Base-by-base conservation (phyloP, 139 green algal species). In the Pleodorina starrii region DNA sequence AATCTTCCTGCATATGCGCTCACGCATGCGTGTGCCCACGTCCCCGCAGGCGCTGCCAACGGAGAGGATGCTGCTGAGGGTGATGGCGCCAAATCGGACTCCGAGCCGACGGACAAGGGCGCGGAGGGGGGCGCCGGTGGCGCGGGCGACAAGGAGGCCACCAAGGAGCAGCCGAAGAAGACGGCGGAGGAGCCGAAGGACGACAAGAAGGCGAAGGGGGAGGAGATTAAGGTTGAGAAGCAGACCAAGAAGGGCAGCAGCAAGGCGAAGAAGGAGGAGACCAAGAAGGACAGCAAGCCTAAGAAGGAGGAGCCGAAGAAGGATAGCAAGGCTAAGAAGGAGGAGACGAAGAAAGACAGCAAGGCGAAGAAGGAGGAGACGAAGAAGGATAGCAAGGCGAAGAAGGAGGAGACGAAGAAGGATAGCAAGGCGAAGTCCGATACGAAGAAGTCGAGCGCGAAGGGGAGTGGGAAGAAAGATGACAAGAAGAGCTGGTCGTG, bases 311-410 rank as follows among this genome's bases (percentile, higher is more conserved):
- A 35, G 5, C 46, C 57, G 46, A 85, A 85, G 16, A 79, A 79
- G 66, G 46, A 88, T 50, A 71, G 38, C 35, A 86, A 86, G 57
- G 54, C 38, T 9, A 83, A 84, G 51, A 90, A 84, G 48, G 73
- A 79, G 38, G 77, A 54, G 48, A 60, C 76, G 2, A 90, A 90
- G 51, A 66, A 77, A 44, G 51, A 54, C 1, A 69, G 44, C n/a
- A 84, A 63, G 35, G 11, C 63, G 4, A 77, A 69, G 35, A 57
- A 43, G 68, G 44, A 88, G 66, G 60, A 21, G 74, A 60, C 40
- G 4, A 74, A 78, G 40, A 84, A 84, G 76, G 76, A 84, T 17
- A 59, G 35, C 29, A 59, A 59, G 14, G 35, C 35, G 42, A 44
- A 48, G 43, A 80, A 90, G 85, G 27, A 78, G 69, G 59, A 21